Evolutionary conservation across 2,329 filamentous ascomycete genomes (phyloP).

Genomic region (Colletotrichum orbiculare): DNA sequence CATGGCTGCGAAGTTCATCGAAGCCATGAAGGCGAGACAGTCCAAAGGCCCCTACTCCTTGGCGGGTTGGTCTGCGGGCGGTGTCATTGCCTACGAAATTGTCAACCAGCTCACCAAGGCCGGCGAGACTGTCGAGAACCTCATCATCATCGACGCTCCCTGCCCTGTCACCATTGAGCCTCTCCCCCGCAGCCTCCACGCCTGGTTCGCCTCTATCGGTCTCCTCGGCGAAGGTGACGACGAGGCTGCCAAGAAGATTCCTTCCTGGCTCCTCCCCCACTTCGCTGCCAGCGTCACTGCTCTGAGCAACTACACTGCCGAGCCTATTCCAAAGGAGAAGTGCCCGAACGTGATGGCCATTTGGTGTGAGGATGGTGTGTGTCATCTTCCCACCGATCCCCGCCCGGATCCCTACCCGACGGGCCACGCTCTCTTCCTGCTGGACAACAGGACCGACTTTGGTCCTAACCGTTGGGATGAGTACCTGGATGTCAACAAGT

Average conservation of each 20-base stretch:
- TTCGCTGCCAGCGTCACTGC: conserved; percentile 76
- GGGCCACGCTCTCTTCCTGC: conserved; percentile 74
- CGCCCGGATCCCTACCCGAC: conserved; percentile 70
- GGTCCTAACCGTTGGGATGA: conserved; percentile 76
- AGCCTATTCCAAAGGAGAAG: conserved; percentile 67
- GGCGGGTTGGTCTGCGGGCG: conserved; percentile 81
- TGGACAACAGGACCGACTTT: conserved; percentile 80
- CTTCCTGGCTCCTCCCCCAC: conserved; percentile 79
- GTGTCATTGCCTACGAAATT: conserved; percentile 77
- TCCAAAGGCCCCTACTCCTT: conserved; percentile 75
- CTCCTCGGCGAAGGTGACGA: conserved; percentile 73
- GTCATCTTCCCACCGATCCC: conserved; percentile 73
- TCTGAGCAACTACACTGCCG: conserved; percentile 75
- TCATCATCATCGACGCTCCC: conserved; percentile 75
- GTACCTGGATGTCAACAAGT: conserved; percentile 69
- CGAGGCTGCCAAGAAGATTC: conserved; percentile 63
- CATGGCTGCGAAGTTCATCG: conserved; percentile 60
- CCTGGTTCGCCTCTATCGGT: conserved; percentile 79
- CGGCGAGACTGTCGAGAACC: conserved; percentile 66
- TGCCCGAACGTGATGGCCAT: conserved; percentile 73
- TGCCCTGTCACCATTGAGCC: conserved; percentile 76
- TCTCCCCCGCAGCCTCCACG: conserved; percentile 71
- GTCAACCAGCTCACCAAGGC: conserved; percentile 68
- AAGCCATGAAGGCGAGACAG: conserved; percentile 76
- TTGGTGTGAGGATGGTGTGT: conserved; percentile 81